These are phyloP conservation scores for Trichoderma atrobrunneum DNA, from an alignment of 2,329 filamentous ascomycete genomes.

Conservation along the genomic window DNA sequence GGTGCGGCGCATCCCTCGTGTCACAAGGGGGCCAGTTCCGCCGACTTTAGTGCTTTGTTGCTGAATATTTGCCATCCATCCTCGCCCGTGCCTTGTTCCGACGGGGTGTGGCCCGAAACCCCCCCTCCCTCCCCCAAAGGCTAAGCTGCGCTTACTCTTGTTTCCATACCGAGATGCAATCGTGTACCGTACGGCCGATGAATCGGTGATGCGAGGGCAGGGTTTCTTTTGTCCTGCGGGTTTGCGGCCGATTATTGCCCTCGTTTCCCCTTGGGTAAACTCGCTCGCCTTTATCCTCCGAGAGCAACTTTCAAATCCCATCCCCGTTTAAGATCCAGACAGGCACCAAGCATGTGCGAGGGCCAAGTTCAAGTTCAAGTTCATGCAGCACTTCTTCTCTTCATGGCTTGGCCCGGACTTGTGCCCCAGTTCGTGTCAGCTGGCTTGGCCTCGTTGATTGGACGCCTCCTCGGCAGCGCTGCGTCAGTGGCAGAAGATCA, in stretches of 20 bases:
- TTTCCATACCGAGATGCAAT: slow-evolving; percentile 9
- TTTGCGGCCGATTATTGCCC: neutral
- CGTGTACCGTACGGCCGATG: neutral
- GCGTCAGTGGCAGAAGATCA: slow-evolving; percentile 12
- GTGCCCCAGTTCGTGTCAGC: slow-evolving; percentile 12
- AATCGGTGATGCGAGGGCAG: neutral
- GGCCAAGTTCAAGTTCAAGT: too few species aligned
- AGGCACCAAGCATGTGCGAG: neutral
- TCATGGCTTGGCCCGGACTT: neutral
- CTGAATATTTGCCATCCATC: neutral
- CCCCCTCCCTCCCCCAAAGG: neutral
- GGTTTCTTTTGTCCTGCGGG: neutral
- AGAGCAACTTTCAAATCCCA: neutral
- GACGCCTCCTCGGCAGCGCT: slow-evolving; percentile 24
- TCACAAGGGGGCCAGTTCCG: neutral
- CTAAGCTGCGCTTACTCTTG: slow-evolving; percentile 4
- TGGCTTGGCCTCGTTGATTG: slow-evolving; percentile 20
- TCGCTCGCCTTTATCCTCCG: neutral
- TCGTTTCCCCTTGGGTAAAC: neutral
- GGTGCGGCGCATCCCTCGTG: neutral
- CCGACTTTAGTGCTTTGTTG: neutral
- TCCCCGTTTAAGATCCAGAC: neutral
- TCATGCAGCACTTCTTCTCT: neutral
- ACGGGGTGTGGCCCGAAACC: neutral
- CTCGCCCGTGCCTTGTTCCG: neutral